Conservation (phyloP, 495 filamentous ascomycete genomes). For the Paragyromitra xinjiangensis region DNA sequence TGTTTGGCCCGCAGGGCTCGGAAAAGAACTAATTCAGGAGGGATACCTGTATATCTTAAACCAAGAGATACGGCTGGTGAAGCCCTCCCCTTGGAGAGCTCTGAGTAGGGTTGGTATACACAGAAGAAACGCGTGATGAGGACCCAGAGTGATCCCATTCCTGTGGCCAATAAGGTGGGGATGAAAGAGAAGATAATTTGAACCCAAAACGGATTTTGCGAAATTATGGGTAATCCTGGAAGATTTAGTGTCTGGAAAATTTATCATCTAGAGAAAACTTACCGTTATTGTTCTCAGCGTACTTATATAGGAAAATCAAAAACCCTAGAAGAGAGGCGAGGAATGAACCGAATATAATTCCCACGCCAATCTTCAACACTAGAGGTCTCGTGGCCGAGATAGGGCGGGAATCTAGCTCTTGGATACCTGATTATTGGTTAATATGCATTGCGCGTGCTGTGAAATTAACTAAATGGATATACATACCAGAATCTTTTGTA, state of each 20-base stretch:
- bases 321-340: background rate
- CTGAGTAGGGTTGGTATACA: slow-evolving; percentile 62
- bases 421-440: too few relatives aligned
- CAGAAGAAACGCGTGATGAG: slow-evolving; percentile 61
- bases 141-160: slow-evolving; percentile 63
- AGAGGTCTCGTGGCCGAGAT: slow-evolving; percentile 1
- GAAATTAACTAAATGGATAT: too few relatives aligned
- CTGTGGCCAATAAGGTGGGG: slow-evolving; percentile 61
- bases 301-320: slow-evolving; percentile 19
- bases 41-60: slow-evolving; percentile 60
- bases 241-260: background rate
- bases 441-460: too few relatives aligned
- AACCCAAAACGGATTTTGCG: slow-evolving; percentile 57
- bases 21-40: slow-evolving; percentile 61
- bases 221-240: slow-evolving; percentile 60
- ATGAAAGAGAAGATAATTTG: slow-evolving; percentile 62
- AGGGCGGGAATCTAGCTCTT: background rate
- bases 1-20: slow-evolving; percentile 59
- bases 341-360: background rate
- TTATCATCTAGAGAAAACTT: background rate
- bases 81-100: slow-evolving; percentile 58
- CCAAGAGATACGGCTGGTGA: slow-evolving; percentile 54
- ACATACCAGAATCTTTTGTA: background rate
- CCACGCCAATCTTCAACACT: slow-evolving; percentile 8
- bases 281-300: slow-evolving; percentile 29